Percentiles rank a stretch among this genome's conserved stretches.
Conservation (phyloP, 2,329 filamentous ascomycete genomes). For the Diplodia sapinea region DNA sequence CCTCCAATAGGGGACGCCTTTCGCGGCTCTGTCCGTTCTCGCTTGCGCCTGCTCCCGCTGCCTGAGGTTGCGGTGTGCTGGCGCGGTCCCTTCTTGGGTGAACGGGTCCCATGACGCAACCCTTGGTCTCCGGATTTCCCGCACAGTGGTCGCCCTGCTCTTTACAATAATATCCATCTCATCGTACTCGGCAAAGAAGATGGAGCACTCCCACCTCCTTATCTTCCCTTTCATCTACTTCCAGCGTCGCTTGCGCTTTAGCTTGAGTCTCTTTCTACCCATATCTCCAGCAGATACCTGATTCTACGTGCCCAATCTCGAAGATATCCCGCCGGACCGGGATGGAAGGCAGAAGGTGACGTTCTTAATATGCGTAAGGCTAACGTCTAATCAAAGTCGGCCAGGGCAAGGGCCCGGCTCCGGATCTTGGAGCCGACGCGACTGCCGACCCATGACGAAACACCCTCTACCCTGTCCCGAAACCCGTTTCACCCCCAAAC, state of each 20-base stretch:
- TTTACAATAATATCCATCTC: not conserved
- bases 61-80: not conserved
- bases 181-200: not conserved
- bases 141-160: not conserved
- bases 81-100: not conserved
- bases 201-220: not conserved
- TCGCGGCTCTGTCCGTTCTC: constrained; percentile 10
- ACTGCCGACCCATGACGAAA: not conserved
- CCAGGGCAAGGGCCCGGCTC: not conserved
- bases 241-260: not conserved
- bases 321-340: not conserved
- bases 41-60: not conserved
- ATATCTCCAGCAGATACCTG: not conserved
- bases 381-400: constrained; percentile 13
- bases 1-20: constrained; percentile 10
- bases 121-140: not conserved
- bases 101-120: constrained; percentile 9
- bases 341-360: not conserved
- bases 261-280: not conserved
- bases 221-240: not conserved
- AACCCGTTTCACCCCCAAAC: not conserved
- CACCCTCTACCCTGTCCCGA: not conserved
- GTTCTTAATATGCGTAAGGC: constrained; percentile 13
- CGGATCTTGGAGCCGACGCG: not conserved
- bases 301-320: not conserved